These are phyloP conservation scores for Blepharisma stoltei DNA, from an alignment of 73 alveolate species.

Conservation along the genomic window DNA sequence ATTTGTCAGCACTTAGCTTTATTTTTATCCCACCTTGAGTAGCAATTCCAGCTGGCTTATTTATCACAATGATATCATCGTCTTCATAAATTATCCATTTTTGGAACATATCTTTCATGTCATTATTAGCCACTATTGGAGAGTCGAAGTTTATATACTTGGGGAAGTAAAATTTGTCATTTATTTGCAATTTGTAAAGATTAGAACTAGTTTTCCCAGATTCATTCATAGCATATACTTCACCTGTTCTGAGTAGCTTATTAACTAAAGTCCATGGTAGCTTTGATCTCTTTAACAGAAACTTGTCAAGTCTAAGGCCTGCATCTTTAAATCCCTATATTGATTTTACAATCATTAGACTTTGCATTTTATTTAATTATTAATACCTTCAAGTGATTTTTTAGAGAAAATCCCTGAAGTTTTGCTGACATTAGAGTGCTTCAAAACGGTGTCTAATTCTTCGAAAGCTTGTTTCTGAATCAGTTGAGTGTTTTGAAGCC, in stretches of 20 bases:
- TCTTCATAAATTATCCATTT: conserved; percentile 5
- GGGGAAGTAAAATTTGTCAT: neutral
- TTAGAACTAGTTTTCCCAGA: neutral
- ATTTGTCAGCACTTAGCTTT: conserved; percentile 12
- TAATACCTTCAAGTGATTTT: neutral
- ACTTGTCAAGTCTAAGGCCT: conserved; percentile 27
- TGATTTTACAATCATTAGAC: neutral
- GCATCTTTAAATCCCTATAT: neutral
- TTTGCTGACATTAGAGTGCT: too few relatives aligned
- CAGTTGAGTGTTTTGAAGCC: too few relatives aligned
- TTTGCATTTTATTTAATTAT: conserved; percentile 5
- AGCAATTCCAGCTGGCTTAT: conserved; percentile 32
- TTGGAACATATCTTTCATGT: neutral
- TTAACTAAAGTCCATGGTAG: neutral
- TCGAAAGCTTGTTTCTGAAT: too few relatives aligned
- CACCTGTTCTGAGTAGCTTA: neutral
- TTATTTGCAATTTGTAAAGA: neutral
- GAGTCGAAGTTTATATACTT: neutral
- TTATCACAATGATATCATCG: neutral
- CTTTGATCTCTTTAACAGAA: neutral
- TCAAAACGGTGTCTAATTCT: too few relatives aligned
- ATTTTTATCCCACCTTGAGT: conserved; percentile 25
- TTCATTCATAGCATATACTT: neutral
- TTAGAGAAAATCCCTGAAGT: too few relatives aligned
- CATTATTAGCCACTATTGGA: neutral